These are phyloP conservation scores for Blastocystis sp. DNA, from an alignment of 352 stramenopile genomes.

Conservation along the genomic window DNA sequence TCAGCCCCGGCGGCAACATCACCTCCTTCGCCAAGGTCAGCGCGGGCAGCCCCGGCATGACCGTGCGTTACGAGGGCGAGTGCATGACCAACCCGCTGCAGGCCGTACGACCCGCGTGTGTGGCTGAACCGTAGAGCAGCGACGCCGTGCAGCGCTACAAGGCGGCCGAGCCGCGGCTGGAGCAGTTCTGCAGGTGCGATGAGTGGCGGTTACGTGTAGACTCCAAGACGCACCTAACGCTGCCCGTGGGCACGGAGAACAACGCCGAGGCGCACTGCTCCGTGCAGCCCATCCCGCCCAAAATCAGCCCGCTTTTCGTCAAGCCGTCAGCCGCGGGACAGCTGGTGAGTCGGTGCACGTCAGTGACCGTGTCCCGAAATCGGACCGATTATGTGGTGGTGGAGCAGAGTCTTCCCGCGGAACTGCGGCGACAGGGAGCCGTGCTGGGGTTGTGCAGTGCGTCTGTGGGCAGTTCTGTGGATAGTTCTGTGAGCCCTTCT, in stretches of 20 bases:
- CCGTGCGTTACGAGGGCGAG: not conserved
- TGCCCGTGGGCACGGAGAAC: not conserved
- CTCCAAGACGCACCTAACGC: not conserved
- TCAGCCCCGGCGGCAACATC: constrained; percentile 21
- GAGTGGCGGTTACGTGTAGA: not conserved
- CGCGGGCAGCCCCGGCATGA: not conserved
- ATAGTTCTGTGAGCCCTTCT: too few relatives aligned
- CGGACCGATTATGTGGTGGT: not conserved
- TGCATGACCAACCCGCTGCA: constrained; percentile 15
- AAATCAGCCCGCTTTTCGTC: not conserved
- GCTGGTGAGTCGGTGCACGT: not conserved
- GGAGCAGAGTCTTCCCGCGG: not conserved
- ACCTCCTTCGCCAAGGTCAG: not conserved
- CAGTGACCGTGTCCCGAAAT: not conserved
- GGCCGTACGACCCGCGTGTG: not conserved
- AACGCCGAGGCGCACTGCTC: not conserved
- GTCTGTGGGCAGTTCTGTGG: too few relatives aligned
- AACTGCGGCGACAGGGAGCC: not conserved
- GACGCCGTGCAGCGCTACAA: not conserved
- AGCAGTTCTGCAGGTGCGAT: not conserved
- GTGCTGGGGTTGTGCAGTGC: not conserved
- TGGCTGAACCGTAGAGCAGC: not conserved
- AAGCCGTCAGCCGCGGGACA: not conserved
- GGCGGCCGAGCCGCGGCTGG: not conserved
- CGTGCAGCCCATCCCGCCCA: not conserved